Percentiles rank a stretch among this genome's conserved stretches.
Evolutionary conservation across 345 rosid species (phyloP).

Genomic region (Sonneratia caseolaris): DNA sequence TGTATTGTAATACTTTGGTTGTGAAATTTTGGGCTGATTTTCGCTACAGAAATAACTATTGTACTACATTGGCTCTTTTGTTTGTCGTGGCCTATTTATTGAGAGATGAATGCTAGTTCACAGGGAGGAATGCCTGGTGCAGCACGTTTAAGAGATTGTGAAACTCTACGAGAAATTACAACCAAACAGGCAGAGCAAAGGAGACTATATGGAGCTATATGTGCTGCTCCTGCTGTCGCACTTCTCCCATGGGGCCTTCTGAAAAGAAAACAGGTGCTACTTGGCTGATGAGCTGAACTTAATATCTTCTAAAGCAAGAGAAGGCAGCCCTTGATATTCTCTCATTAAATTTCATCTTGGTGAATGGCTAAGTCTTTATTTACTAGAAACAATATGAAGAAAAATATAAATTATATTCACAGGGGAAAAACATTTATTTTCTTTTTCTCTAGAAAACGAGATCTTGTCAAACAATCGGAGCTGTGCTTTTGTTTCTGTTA

Average conservation of each 20-base stretch:
- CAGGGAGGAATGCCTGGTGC: conserved; percentile 99
- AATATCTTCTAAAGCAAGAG: background rate
- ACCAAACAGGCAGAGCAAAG: conserved; percentile 69
- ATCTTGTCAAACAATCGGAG: background rate
- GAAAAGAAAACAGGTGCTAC: conserved; percentile 53
- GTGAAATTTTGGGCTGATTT: background rate
- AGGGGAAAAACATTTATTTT: background rate
- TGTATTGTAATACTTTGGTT: background rate
- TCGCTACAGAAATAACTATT: background rate
- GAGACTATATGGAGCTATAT: conserved; percentile 79
- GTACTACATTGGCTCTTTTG: background rate
- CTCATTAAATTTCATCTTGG: background rate
- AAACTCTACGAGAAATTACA: conserved; percentile 48
- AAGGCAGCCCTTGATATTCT: conserved; percentile 1
- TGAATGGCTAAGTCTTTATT: background rate
- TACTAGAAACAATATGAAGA: background rate
- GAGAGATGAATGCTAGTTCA: background rate
- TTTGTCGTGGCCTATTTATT: background rate
- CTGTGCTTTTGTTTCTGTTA: background rate
- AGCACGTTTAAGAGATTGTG: conserved; percentile 71
- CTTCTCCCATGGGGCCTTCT: conserved; percentile 96
- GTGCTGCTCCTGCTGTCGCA: conserved; percentile 87
- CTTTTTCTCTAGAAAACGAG: background rate
- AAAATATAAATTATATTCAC: background rate
- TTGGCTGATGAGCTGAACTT: background rate